phyloP scores from a whole-genome alignment of 2,329 filamentous ascomycete species.

The Phialemoniopsis sp. region DNA sequence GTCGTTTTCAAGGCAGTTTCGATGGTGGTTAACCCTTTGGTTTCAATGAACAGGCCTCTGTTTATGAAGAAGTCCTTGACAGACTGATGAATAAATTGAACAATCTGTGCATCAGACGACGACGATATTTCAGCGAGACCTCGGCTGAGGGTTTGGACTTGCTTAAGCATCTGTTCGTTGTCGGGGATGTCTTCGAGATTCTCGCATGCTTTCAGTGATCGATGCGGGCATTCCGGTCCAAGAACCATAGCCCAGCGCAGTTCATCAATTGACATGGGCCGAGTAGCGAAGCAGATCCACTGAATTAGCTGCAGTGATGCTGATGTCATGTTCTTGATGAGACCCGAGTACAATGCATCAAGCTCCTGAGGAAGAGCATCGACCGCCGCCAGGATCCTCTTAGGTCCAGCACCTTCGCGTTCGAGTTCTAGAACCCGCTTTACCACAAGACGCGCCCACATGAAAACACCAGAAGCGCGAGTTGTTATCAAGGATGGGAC shows the following conservation, averaged over 20 bases:
- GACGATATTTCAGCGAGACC: constrained; percentile 23
- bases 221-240: constrained; percentile 11
- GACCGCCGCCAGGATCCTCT: constrained; percentile 14
- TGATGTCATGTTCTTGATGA: constrained; percentile 12
- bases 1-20: no score
- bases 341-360: constrained; percentile 15
- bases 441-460: constrained; percentile 28
- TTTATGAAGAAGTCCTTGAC: no score
- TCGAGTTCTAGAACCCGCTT: constrained; percentile 10
- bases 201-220: constrained; percentile 14
- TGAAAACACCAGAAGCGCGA: constrained; percentile 24
- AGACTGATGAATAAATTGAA: no score
- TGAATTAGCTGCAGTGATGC: constrained; percentile 19
- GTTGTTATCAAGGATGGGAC: constrained; percentile 11
- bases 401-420: neutral
- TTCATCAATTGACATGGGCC: constrained; percentile 18
- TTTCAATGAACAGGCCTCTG: no score
- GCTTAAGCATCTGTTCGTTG: constrained; percentile 10
- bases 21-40: no score
- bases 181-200: constrained; percentile 11
- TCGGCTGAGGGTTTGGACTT: constrained; percentile 16
- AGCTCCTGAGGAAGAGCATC: constrained; percentile 14
- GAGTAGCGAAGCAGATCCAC: constrained; percentile 24
- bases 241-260: constrained; percentile 25
- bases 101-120: no score